Evolutionary conservation across 1,139 yeast genomes (phyloP).

Genomic region (Wickerhamomyces sp.): DNA sequence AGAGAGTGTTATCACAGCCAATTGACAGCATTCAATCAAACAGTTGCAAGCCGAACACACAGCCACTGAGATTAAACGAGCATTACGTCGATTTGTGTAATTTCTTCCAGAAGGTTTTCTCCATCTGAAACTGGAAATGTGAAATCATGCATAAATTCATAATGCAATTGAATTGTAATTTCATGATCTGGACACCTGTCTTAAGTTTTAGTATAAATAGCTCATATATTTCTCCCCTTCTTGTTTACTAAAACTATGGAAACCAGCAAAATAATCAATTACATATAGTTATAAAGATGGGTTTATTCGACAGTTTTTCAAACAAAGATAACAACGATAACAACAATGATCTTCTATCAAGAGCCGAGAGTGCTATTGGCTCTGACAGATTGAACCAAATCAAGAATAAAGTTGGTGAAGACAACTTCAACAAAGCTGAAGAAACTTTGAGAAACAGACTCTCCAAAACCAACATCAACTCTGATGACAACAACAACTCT

Average conservation of each 20-base stretch:
- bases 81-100: no score
- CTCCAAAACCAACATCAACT: conserved; percentile 16
- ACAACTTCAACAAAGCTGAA: conserved; percentile 24
- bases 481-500: conserved; percentile 13
- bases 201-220: neutral
- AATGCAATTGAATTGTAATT: conserved; percentile 1
- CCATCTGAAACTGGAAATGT: neutral
- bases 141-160: conserved; percentile 4
- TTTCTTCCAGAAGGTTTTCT: neutral
- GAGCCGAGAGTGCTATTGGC: conserved; percentile 20
- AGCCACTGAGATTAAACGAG: no score
- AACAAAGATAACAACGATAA: conserved; percentile 7
- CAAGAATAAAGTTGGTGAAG: conserved; percentile 23
- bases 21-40: no score
- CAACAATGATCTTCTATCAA: conserved; percentile 19
- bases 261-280: neutral
- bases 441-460: conserved; percentile 22
- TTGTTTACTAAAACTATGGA: neutral
- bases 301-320: conserved; percentile 26
- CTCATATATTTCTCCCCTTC: neutral
- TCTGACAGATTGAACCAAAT: conserved; percentile 22
- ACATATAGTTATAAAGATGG: conserved; percentile 22
- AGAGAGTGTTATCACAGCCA: no score
- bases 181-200: conserved; percentile 1
- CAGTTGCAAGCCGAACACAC: no score